Evolutionary conservation across 2,329 filamentous ascomycete species (phyloP).

Genomic region (Cordyceps militaris): DNA sequence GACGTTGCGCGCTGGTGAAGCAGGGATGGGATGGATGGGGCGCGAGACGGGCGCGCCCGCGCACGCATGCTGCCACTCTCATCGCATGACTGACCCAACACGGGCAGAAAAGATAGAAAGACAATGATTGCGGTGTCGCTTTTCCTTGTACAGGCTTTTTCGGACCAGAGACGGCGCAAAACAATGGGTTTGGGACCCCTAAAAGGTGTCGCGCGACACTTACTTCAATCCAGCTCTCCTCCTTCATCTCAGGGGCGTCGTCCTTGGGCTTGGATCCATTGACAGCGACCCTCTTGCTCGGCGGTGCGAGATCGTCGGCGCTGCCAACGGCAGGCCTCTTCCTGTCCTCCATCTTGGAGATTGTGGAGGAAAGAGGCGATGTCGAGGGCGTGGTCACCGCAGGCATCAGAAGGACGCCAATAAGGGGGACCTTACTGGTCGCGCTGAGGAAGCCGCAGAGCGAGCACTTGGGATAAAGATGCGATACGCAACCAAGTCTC

Average conservation of each 20-base stretch:
- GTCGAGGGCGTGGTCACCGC: conserved; percentile 68
- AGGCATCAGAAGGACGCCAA: conserved; percentile 64
- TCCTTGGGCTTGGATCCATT: conserved; percentile 64
- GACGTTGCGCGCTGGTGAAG: background rate
- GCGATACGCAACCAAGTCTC: conserved; percentile 29
- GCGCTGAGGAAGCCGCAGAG: conserved; percentile 27
- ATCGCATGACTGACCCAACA: background rate
- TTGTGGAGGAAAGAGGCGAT: conserved; percentile 68
- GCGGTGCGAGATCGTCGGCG: conserved; percentile 76
- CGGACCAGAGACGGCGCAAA: background rate
- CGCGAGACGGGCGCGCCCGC: background rate
- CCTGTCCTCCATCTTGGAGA: conserved; percentile 98
- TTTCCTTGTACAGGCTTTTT: background rate
- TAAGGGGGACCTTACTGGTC: conserved; percentile 13
- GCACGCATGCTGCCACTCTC: background rate
- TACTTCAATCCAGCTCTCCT: conserved; percentile 58
- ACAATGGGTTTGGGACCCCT: background rate
- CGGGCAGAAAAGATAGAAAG: background rate
- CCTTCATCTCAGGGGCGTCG: conserved; percentile 47
- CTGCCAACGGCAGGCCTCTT: conserved; percentile 84
- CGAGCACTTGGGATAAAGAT: conserved; percentile 21
- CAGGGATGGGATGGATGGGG: background rate
- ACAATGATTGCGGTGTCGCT: background rate
- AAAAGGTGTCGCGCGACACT: conserved; percentile 40
- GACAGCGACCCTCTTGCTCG: conserved; percentile 83